Evolutionary conservation across 345 rosid species (phyloP).

Genomic region (sweet orange (Citrus sinensis)): DNA sequence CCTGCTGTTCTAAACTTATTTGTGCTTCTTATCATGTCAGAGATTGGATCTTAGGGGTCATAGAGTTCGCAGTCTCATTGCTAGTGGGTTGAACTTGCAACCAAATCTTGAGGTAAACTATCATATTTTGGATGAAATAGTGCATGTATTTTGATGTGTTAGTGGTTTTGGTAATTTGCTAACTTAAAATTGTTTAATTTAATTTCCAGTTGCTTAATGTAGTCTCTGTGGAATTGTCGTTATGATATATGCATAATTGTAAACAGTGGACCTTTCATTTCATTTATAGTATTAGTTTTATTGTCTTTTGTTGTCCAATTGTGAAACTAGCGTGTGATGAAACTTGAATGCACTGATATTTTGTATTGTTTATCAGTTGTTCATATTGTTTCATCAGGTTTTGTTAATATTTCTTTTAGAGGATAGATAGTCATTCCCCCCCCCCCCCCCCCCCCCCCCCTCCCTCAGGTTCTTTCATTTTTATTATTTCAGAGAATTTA

Average conservation of each 20-base stretch:
- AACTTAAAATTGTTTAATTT: neutral
- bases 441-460: too few relatives aligned
- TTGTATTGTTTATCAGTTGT: neutral
- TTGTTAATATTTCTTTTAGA: neutral
- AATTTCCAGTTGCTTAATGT: neutral
- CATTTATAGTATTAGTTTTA: neutral
- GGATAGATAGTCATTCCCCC: neutral
- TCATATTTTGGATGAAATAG: neutral
- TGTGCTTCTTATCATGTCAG: slow-evolving; percentile 37
- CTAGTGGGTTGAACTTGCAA: slow-evolving; percentile 74
- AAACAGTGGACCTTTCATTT: neutral
- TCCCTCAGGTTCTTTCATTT: too few relatives aligned
- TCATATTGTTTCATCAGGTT: neutral
- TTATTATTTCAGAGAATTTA: neutral
- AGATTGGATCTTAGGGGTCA: slow-evolving; percentile 98
- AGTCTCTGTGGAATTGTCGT: neutral
- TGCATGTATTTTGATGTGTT: neutral
- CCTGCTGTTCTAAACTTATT: slow-evolving; percentile 13
- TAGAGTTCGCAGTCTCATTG: slow-evolving; percentile 72
- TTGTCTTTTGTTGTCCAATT: neutral
- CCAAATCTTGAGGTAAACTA: slow-evolving; percentile 81
- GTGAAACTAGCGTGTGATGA: neutral
- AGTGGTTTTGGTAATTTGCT: neutral
- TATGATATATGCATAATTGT: neutral
- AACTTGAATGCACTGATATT: neutral